Evolutionary conservation across 805 yeast genomes (phyloP), one percentile per base, ranked within the genome.

Genomic region (Yamadazyma takamatsuzukensis): DNA sequence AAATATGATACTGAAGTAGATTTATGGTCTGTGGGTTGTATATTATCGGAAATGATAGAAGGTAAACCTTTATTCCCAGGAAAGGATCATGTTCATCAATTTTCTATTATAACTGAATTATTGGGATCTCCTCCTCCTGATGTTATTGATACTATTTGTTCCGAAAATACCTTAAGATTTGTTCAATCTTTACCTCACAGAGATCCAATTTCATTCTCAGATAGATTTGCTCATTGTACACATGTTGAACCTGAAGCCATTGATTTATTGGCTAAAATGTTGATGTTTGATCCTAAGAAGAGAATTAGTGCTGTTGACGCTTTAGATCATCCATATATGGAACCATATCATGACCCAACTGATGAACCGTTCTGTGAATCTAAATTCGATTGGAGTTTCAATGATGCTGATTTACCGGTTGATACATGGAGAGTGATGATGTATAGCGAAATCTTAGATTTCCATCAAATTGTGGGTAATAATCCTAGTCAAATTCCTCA

Each of bases 361-460:
- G 99, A 93, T 61, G 99, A 93, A 63, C 98, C 99, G 1, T 83
- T 76, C 4, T 96, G 97, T 18, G 86, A 80, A 30, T 85, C 83
- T 45, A 83, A 83, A 56, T 93, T 93, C 51, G 98, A 93, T 61
- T 93, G 99, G 99, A 81, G 93, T 51, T 90, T 90, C 61, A 90
- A 93, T 58, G 97, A 94, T 48, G 97, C 96, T 0, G 98, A 90
- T 60, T 72, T 90, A 49, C 97, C 97, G 3, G 93, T 93, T 12
- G 97, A 93, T 53, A 87, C 96, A 10, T 90, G 98, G 98, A 80
- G 95, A 65, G 95, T 88, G 13, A 90, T 93, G 97, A 90, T 93
- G 96, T 93, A 93, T 64, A 83, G 95, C 33, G 98, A 90, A 63
- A 93, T 90, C 41, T 70, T 93, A 46, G 97, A 90, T 57, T 90